Percentiles rank a stretch among this genome's conserved stretches.
Conservation (phyloP, 2,329 filamentous ascomycete species). For the Alternaria burnsii region DNA sequence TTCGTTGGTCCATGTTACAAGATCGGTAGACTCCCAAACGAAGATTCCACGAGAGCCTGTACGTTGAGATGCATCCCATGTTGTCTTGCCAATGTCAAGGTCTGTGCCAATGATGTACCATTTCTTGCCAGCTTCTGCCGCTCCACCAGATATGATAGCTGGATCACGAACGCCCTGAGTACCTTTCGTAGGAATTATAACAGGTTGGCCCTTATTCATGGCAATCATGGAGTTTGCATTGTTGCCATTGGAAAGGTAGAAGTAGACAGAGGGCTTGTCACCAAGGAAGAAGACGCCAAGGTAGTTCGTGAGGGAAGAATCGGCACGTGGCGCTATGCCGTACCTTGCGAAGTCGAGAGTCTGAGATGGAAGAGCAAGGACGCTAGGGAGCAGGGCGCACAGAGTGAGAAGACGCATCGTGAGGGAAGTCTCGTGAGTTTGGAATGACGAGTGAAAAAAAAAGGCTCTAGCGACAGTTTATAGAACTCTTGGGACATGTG, state of each 20-base stretch:
- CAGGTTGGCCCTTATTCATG: slow-evolving; percentile 59
- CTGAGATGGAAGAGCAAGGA: slow-evolving; percentile 26
- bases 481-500: background rate
- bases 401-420: slow-evolving; percentile 28
- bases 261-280: slow-evolving; percentile 62
- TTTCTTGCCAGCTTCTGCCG: slow-evolving; percentile 58
- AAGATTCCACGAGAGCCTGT: slow-evolving; percentile 63
- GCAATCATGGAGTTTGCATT: slow-evolving; percentile 59
- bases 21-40: slow-evolving; percentile 64
- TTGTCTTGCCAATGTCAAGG: slow-evolving; percentile 62
- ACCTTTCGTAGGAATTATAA: slow-evolving; percentile 61
- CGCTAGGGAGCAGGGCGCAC: slow-evolving; percentile 16
- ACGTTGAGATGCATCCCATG: slow-evolving; percentile 62
- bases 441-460: background rate
- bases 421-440: background rate
- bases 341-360: slow-evolving; percentile 33
- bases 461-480: background rate
- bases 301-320: slow-evolving; percentile 59
- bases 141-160: slow-evolving; percentile 59
- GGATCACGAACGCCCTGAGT: slow-evolving; percentile 64
- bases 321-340: slow-evolving; percentile 30
- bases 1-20: slow-evolving; percentile 61
- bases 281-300: slow-evolving; percentile 65
- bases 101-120: slow-evolving; percentile 67
- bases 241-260: slow-evolving; percentile 64